Conservation (phyloP, 192 early-diverging fungal species). For the Linnemannia schmuckeri region DNA sequence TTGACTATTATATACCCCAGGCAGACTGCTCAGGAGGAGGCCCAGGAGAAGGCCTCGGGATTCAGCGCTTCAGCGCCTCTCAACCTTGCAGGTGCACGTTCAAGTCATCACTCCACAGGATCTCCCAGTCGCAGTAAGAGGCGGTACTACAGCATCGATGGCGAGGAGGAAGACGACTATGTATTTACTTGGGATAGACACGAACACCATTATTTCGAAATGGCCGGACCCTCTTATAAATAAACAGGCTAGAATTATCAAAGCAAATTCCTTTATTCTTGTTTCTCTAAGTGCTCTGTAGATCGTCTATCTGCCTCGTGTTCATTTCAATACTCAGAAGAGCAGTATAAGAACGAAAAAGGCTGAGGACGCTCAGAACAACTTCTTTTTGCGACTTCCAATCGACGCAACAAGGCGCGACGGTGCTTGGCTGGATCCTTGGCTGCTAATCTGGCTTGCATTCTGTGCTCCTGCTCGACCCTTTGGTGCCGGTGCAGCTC, state of each 20-base stretch:
- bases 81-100: background rate
- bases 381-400: constrained; percentile 41
- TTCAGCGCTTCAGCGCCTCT: background rate
- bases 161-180: background rate
- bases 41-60: background rate
- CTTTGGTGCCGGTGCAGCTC: constrained; percentile 3
- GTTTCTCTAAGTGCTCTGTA: no score
- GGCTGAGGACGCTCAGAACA: background rate
- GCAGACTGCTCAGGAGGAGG: background rate
- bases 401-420: constrained; percentile 32
- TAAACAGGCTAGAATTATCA: no score
- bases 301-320: no score
- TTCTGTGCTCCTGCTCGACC: constrained; percentile 17
- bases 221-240: background rate
- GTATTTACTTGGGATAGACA: constrained; percentile 29
- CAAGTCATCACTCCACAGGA: background rate
- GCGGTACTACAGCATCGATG: background rate
- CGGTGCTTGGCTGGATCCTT: constrained; percentile 17
- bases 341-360: background rate
- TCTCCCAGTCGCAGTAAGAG: background rate
- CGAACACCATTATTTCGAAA: constrained; percentile 25
- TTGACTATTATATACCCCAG: constrained; percentile 30
- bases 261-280: no score
- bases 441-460: constrained; percentile 7
- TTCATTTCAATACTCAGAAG: no score